Evolutionary conservation across 768 basidiomycete species (phyloP).

Genomic region (Pilatotrama ljubarskyi): DNA sequence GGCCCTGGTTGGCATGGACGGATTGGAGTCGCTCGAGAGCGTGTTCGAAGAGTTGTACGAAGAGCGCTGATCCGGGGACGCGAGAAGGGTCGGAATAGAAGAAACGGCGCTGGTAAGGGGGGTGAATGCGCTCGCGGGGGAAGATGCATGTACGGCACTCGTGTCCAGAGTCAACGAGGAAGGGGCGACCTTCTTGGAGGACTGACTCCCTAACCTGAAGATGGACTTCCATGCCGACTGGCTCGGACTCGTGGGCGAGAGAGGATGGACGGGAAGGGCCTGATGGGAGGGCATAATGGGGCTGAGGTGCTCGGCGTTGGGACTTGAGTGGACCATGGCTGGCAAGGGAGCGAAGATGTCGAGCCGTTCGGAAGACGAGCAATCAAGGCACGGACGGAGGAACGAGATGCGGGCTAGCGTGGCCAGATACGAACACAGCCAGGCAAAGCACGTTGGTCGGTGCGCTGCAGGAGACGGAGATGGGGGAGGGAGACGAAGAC

Average conservation of each 20-base stretch:
- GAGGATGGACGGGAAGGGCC: constrained; percentile 18
- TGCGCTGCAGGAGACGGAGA: neutral
- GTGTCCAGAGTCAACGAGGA: constrained; percentile 59
- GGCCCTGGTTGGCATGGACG: constrained; percentile 28
- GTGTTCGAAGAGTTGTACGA: constrained; percentile 81
- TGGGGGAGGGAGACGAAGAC: constrained; percentile 11
- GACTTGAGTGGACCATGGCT: constrained; percentile 22
- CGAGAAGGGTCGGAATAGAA: constrained; percentile 36
- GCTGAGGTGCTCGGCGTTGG: constrained; percentile 22
- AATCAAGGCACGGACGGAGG: constrained; percentile 15
- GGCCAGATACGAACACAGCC: neutral
- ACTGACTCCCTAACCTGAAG: constrained; percentile 65
- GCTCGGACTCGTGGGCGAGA: constrained; percentile 17
- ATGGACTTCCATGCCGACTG: constrained; percentile 65
- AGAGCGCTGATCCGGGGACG: constrained; percentile 59
- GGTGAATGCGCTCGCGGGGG: constrained; percentile 38
- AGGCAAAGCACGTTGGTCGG: constrained; percentile 1
- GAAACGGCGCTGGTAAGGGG: constrained; percentile 17
- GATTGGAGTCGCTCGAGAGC: constrained; percentile 71
- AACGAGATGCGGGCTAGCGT: neutral
- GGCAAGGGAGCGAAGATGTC: constrained; percentile 11
- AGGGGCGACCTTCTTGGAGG: constrained; percentile 56
- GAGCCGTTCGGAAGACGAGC: constrained; percentile 8
- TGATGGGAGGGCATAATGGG: constrained; percentile 26
- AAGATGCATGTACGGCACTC: constrained; percentile 36